Evolutionary conservation across 2,329 filamentous ascomycete species (phyloP).

Genomic region (Neofusicoccum sp.): DNA sequence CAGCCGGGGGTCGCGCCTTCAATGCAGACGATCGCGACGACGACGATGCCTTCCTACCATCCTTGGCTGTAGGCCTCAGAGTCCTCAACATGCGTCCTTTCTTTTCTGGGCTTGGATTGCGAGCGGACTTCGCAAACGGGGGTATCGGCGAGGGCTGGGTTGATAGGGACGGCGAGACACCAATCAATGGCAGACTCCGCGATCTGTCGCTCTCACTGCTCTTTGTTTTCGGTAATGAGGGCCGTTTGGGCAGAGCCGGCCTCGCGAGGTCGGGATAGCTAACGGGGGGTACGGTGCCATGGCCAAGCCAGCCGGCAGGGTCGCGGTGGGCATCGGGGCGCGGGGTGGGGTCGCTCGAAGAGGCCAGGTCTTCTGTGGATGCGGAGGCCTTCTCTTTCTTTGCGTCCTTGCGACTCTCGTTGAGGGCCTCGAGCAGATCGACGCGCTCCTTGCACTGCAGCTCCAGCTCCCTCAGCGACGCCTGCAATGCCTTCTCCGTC

Average conservation of each 20-base stretch:
- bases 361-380: not conserved
- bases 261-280: constrained; percentile 79
- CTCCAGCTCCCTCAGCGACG: constrained; percentile 80
- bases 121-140: constrained; percentile 45
- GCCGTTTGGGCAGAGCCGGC: constrained; percentile 60
- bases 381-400: constrained; percentile 33
- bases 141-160: not conserved
- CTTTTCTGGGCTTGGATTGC: constrained; percentile 63
- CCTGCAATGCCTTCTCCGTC: constrained; percentile 77
- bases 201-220: constrained; percentile 35
- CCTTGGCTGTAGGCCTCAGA: constrained; percentile 45
- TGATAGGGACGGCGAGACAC: not conserved
- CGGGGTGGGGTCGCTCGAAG: constrained; percentile 8
- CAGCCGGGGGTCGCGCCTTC: constrained; percentile 51
- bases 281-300: constrained; percentile 77
- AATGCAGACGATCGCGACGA: constrained; percentile 46
- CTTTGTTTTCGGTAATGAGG: constrained; percentile 47
- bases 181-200: not conserved
- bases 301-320: constrained; percentile 66
- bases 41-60: constrained; percentile 46
- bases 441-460: constrained; percentile 91
- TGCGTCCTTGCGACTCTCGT: constrained; percentile 60
- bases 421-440: constrained; percentile 79
- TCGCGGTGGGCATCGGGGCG: constrained; percentile 18
- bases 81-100: constrained; percentile 58